Conservation (phyloP, 2,329 filamentous ascomycete species). For the Pestalotiopsis sp. region DNA sequence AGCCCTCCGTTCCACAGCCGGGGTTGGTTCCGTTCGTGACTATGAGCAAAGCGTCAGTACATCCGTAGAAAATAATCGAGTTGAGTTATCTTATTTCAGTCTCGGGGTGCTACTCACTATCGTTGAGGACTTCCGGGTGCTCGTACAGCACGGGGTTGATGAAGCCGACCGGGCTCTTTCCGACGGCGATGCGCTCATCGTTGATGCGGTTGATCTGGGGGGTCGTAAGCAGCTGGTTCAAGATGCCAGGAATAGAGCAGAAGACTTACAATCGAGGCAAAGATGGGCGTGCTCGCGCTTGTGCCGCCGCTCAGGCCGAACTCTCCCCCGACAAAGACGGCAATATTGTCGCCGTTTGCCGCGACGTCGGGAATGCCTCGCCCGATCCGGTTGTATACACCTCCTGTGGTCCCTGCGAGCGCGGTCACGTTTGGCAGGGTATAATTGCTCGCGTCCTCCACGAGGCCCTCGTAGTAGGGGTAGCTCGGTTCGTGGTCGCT, state of each 20-base stretch:
- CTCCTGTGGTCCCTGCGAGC: slow-evolving; percentile 26
- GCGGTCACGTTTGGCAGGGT: slow-evolving; percentile 33
- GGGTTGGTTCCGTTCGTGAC: slow-evolving; percentile 35
- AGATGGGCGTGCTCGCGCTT: slow-evolving; percentile 47
- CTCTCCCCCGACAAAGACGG: slow-evolving; percentile 26
- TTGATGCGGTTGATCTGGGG: slow-evolving; percentile 46
- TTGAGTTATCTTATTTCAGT: not conserved
- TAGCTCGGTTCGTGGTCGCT: slow-evolving; percentile 15
- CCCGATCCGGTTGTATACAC: slow-evolving; percentile 42
- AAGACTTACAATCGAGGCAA: slow-evolving; percentile 36
- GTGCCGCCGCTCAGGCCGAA: slow-evolving; percentile 46
- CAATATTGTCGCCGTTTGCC: slow-evolving; percentile 36
- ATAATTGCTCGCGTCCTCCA: slow-evolving; percentile 25
- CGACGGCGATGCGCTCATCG: slow-evolving; percentile 43
- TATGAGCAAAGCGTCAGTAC: slow-evolving; percentile 17
- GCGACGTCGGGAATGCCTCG: slow-evolving; percentile 48
- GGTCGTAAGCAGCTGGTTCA: not conserved
- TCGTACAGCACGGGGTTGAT: slow-evolving; percentile 49
- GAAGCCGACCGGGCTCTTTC: slow-evolving; percentile 49
- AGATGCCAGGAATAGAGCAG: not conserved
- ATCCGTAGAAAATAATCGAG: not conserved
- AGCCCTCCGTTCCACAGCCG: slow-evolving; percentile 36
- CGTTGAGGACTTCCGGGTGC: slow-evolving; percentile 33
- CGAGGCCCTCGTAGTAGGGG: slow-evolving; percentile 12
- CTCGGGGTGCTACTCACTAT: slow-evolving; percentile 18